Conservation (phyloP, 2,329 filamentous ascomycete species). For the Cercospora zeina region DNA sequence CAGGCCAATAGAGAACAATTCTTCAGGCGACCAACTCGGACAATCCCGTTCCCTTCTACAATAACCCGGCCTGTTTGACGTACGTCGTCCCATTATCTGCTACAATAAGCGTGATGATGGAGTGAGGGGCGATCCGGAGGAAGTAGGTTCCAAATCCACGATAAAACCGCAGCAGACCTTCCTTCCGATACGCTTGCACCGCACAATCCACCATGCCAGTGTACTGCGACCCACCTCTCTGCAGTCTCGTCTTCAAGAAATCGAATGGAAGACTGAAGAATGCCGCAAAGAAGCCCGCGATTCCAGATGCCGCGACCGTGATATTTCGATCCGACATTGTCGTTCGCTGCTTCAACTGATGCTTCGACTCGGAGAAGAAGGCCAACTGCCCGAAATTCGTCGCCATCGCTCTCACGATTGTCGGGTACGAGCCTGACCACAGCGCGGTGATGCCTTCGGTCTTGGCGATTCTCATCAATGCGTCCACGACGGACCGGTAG, state of each 20-base stretch:
- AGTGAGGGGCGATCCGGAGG: conserved; percentile 32
- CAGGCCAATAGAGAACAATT: too few species aligned
- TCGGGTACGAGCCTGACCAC: conserved; percentile 87
- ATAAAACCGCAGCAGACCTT: conserved; percentile 86
- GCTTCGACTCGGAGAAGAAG: conserved; percentile 95
- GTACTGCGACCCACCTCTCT: conserved; percentile 87
- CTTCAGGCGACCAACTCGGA: too few species aligned
- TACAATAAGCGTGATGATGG: conserved; percentile 29
- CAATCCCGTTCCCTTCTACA: not conserved
- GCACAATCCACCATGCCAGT: conserved; percentile 86
- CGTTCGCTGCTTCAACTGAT: conserved; percentile 70
- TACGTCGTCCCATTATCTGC: conserved; percentile 26
- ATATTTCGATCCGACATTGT: conserved; percentile 62
- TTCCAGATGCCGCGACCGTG: conserved; percentile 78
- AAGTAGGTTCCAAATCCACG: conserved; percentile 96
- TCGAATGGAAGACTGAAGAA: conserved; percentile 96
- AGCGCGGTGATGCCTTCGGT: conserved; percentile 76
- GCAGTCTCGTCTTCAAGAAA: conserved; percentile 94
- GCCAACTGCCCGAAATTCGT: conserved; percentile 95
- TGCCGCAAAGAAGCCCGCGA: conserved; percentile 93
- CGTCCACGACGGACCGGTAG: conserved; percentile 89
- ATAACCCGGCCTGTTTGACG: conserved; percentile 7
- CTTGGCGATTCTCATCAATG: conserved; percentile 75
- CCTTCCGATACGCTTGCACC: conserved; percentile 78
- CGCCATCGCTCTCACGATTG: conserved; percentile 91